Conservation (phyloP, 441 rosid species). For the Pelargonium australe region DNA sequence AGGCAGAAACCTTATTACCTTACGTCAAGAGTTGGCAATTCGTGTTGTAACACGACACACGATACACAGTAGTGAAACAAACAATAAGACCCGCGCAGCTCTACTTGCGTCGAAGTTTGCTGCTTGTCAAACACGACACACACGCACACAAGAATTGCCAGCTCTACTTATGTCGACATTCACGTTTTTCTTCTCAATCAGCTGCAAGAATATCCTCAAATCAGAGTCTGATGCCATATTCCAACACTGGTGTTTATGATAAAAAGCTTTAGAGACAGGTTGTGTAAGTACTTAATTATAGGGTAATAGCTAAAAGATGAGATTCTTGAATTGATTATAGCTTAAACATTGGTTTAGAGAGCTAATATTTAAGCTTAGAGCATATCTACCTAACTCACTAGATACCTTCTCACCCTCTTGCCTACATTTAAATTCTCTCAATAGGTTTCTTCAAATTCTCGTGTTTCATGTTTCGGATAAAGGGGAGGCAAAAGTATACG, state of each 20-base stretch:
- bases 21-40: no score
- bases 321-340: neutral
- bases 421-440: neutral
- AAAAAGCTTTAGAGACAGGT: neutral
- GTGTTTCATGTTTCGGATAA: neutral
- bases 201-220: neutral
- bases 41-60: no score
- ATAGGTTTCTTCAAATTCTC: neutral
- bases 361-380: neutral
- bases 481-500: neutral
- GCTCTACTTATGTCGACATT: no score
- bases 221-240: neutral
- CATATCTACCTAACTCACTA: neutral
- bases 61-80: no score
- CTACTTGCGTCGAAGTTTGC: no score
- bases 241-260: neutral
- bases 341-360: neutral
- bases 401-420: constrained; percentile 2
- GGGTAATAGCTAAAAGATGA: neutral
- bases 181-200: neutral
- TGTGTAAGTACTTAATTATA: neutral
- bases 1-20: no score
- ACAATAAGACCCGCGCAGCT: no score
- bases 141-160: no score
- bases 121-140: no score